Evolutionary conservation across 345 rosid species (phyloP), one percentile per base, ranked within the genome.

Genomic region (Anastatica hierochuntica): DNA sequence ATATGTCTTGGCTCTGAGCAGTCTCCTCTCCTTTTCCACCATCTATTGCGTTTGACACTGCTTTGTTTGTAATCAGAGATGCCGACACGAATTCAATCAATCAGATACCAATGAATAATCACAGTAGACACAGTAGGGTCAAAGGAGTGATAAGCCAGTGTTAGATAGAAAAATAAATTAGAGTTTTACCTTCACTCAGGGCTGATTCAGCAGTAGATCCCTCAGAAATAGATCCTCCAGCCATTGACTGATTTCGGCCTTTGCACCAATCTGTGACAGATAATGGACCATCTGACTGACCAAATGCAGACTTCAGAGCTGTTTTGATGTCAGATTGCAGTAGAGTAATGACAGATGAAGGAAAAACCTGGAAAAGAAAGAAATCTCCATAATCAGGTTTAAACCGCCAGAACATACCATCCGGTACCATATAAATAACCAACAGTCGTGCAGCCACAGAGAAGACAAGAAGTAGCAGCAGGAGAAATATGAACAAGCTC

Each of bases 231-330:
- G 69, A 31, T 58, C 69, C 81, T 59, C 68, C 70, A 62, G 83
- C 95, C 69, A 62, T 63, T 38, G 75, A 69, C 50, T 74, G 94
- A 70, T 76, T 62, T 8, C 81, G 87, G 68, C 97, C 95, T 75
- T 74, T 85, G 85, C 97, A 92, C 98, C 98, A 92, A 64, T 92
- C 97, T 31, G 74, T 79, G 52, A 85, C 83, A 45, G 82, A 72
- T 62, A 92, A 76, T 50, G 98, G 98, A 26, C 98, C 98, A 60
- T 88, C 95, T 71, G 85, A 74, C 70, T 41, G 73, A 52, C 74
- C 69, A 72, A 92, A 92, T 49, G 97, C 97, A 67, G 86, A 79
- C 66, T 83, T 92, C 73, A 92, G 70, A 64, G 94, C 94, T 42
- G 85, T 58, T 70, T 79, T 92, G 44, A 92, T 76, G 59, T 92